Base-by-base conservation (phyloP, 441 rosid species). In the Rhodomyrtus psidioides region DNA sequence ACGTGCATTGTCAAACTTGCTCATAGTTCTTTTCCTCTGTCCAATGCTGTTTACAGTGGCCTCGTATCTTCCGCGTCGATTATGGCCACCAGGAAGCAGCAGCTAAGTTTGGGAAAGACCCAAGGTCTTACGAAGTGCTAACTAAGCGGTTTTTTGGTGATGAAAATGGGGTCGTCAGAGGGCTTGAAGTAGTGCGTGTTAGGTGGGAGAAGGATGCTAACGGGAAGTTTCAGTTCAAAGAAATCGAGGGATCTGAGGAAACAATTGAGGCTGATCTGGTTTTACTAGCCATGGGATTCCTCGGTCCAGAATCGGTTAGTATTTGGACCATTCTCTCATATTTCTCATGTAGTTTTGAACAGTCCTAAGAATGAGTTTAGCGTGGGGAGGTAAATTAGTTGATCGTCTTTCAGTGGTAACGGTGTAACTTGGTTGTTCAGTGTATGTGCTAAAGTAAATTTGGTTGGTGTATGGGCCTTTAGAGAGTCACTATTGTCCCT, bases 21-120 rank as follows among this genome's bases (percentile, higher is more conserved):
- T 70, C 51, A 70, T 49, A 1, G 1, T 70, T 70, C 79, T 21
- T 70, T 70, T 55, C 6, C 59, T 81, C 56, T 21, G 8, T 42
- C 88, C 13, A 27, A 54, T 79, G 84, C 81, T 49, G 81, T 86
- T 82, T 89, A 89, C 92, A 98, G 99, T 98, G 99, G 99, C 99
- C 99, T 86, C 95, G 98, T 16, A 56, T 95, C 59, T 96, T 95
- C 94, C 98, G 99, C 9, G 91, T 98, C 14, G 99, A 98, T 86
- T 98, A 98, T 55, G 99, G 99, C 39, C 99, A 98, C 89, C 98
- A 98, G 89, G 99, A 98, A 93, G 99, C 96, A n/a, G 87, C 94
- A 39, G 82, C 92, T 34, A 98, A 94, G 91, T 98, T 97, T 42
- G 99, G 99, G 34, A 93, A 95, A 87, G 99, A 98, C 86, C 99